phyloP scores from a whole-genome alignment of 495 filamentous ascomycete species.

The Poronia punctata region DNA sequence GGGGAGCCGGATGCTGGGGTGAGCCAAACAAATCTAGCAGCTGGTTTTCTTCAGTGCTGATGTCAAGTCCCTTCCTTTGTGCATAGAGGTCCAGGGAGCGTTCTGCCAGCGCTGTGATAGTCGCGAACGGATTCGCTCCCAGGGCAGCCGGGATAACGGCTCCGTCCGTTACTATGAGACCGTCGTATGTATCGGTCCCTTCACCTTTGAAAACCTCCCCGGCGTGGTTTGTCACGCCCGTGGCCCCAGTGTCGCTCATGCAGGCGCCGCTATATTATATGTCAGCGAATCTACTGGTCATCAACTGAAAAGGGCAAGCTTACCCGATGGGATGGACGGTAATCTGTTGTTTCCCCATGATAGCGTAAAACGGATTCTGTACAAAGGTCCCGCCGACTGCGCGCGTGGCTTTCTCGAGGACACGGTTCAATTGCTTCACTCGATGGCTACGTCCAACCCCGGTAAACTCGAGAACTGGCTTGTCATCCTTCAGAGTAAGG shows the following conservation, averaged over 20 bases:
- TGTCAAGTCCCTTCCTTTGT: conserved; percentile 30
- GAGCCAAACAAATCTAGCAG: conserved; percentile 40
- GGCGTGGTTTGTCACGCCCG: conserved; percentile 57
- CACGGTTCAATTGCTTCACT: conserved; percentile 44
- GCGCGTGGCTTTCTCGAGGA: conserved; percentile 46
- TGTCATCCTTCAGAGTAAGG: conserved; percentile 52
- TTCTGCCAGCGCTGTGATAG: conserved; percentile 61
- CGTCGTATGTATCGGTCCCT: conserved; percentile 43
- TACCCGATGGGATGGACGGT: conserved; percentile 64
- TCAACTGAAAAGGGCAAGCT: conserved; percentile 4
- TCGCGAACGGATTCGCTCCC: conserved; percentile 64
- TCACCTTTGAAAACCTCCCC: conserved; percentile 53
- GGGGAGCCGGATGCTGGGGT: conserved; percentile 23
- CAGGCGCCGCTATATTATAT: conserved; percentile 43
- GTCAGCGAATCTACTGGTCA: not conserved
- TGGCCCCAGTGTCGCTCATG: conserved; percentile 53
- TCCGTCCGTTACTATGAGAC: conserved; percentile 56
- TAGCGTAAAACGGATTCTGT: conserved; percentile 48
- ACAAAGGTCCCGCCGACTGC: conserved; percentile 53
- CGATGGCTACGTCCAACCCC: conserved; percentile 50
- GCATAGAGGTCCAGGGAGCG: conserved; percentile 48
- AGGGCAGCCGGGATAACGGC: conserved; percentile 59
- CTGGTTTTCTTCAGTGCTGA: conserved; percentile 48
- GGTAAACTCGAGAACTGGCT: conserved; percentile 50
- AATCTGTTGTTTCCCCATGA: conserved; percentile 49